phyloP scores from a whole-genome alignment of 176 grass and related monocot genomes.

The Zea luxurians region DNA sequence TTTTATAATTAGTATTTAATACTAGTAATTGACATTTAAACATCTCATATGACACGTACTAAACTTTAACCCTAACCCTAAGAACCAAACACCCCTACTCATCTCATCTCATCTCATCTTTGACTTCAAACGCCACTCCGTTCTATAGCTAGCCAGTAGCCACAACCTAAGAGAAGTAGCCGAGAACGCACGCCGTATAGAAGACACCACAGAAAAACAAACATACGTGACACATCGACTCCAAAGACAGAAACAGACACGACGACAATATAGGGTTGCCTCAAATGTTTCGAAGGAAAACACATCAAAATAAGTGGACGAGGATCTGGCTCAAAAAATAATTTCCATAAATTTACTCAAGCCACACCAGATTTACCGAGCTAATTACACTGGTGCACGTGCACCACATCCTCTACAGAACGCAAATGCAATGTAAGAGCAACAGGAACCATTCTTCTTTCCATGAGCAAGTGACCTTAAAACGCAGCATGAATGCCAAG shows the following conservation, averaged over 20 bases:
- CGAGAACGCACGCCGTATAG: not conserved
- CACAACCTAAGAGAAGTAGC: too few species aligned
- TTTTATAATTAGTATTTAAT: too few species aligned
- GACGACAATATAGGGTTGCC: not conserved
- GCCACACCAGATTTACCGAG: not conserved
- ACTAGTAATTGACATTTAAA: too few species aligned
- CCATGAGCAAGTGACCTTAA: not conserved
- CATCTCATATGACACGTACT: too few species aligned
- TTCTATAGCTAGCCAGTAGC: not conserved
- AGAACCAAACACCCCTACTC: too few species aligned
- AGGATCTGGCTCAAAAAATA: not conserved
- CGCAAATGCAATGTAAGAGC: not conserved
- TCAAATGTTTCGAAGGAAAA: not conserved
- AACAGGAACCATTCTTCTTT: not conserved
- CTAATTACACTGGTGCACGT: not conserved
- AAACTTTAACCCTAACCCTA: too few species aligned
- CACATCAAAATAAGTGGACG: not conserved
- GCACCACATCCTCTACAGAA: not conserved
- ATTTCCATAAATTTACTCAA: not conserved
- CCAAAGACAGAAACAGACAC: too few species aligned
- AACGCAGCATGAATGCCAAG: not conserved
- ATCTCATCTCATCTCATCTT: too few species aligned
- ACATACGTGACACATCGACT: not conserved
- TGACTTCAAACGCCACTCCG: too few species aligned
- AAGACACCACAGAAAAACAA: not conserved